Evolutionary conservation across 371 early-diverging fungal species (phyloP).

Genomic region (Mortierella sp.): DNA sequence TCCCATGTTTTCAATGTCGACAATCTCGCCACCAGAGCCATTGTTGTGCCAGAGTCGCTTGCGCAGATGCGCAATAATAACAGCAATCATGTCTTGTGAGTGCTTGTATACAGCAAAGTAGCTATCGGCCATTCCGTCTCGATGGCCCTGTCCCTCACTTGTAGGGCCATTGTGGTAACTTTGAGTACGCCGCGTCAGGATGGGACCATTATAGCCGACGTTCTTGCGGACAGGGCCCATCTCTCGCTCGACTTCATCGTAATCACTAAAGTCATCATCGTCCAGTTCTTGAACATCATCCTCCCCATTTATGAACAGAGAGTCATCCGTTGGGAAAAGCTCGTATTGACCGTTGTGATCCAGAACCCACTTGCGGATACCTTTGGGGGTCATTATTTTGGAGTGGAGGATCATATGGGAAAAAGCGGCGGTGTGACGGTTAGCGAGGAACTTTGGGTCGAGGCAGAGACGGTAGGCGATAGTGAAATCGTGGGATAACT

Average conservation of each 20-base stretch:
- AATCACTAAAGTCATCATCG: conserved; percentile 39
- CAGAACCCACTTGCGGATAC: conserved; percentile 18
- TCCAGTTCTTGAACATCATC: conserved; percentile 28
- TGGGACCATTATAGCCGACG: conserved; percentile 29
- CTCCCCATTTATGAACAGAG: conserved; percentile 8
- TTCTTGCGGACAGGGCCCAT: conserved; percentile 14
- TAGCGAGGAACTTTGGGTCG: conserved; percentile 29
- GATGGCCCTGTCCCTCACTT: conserved; percentile 13
- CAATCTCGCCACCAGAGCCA: conserved; percentile 38
- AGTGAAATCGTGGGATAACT: conserved; percentile 33
- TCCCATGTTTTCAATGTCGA: conserved; percentile 31
- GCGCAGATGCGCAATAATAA: conserved; percentile 30
- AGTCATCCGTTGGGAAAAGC: conserved; percentile 17
- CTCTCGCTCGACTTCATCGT: conserved; percentile 19
- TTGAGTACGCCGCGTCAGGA: background rate
- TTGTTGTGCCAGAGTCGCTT: conserved; percentile 31
- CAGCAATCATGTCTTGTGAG: conserved; percentile 44
- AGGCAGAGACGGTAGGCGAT: conserved; percentile 29
- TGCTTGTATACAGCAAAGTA: conserved; percentile 29
- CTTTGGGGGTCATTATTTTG: conserved; percentile 26
- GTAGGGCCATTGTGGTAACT: background rate
- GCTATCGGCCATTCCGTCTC: conserved; percentile 2
- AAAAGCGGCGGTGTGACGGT: conserved; percentile 17
- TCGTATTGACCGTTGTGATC: conserved; percentile 27
- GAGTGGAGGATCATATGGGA: conserved; percentile 16